These are phyloP conservation scores for Rosa hybrid DNA, from an alignment of 331 rosid genomes.

Conservation along the genomic window DNA sequence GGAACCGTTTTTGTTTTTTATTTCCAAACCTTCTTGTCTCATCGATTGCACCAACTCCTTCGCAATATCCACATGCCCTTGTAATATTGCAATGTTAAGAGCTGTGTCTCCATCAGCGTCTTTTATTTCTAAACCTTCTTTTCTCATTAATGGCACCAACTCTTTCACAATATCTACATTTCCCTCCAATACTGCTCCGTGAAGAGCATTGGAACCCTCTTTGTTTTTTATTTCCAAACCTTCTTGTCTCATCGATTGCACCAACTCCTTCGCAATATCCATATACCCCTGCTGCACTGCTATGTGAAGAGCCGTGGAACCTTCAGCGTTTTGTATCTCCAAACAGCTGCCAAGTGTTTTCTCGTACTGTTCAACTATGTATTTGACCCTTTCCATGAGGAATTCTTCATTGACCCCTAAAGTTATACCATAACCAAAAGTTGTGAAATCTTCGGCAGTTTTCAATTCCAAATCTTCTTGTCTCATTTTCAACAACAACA, in stretches of 20 bases:
- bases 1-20: rapidly evolving
- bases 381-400: not conserved
- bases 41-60: not conserved
- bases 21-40: not conserved
- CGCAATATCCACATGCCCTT: not conserved
- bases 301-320: not conserved
- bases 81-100: not conserved
- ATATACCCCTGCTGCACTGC: not conserved
- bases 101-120: not conserved
- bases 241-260: not conserved
- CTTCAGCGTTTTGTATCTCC: not conserved
- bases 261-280: not conserved
- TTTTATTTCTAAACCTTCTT: not conserved
- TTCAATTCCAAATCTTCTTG: not conserved
- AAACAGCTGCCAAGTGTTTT: not conserved
- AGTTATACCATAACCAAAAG: not conserved
- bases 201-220: no score
- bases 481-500: not conserved
- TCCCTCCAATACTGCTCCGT: no score
- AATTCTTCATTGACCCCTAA: not conserved
- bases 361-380: not conserved
- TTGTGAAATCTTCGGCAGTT: not conserved
- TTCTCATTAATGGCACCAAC: not conserved
- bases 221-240: not conserved
- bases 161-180: not conserved